phyloP scores from a whole-genome alignment of 169 alveolate species.

The Eimeria tenella region DNA sequence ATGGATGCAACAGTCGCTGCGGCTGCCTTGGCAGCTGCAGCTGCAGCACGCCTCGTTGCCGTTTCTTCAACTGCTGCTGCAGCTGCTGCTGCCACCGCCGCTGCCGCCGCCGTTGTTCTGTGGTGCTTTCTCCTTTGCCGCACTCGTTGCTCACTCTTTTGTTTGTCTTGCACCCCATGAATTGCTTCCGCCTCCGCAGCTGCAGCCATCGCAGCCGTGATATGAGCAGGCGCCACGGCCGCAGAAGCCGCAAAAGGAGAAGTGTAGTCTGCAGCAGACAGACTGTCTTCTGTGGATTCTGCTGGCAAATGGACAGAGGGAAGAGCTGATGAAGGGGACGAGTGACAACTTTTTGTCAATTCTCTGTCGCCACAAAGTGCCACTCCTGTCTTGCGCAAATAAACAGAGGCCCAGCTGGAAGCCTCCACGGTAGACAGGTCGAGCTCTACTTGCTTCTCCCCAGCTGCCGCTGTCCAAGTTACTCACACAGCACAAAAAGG shows the following conservation, averaged over 20 bases:
- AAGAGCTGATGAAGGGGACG: neutral
- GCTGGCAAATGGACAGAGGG: neutral
- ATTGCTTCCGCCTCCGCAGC: too few species aligned
- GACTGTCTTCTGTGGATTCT: neutral
- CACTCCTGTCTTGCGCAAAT: neutral
- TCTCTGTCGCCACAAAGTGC: slow-evolving; percentile 1
- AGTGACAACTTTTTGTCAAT: neutral
- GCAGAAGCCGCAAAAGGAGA: neutral
- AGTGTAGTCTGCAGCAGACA: neutral
- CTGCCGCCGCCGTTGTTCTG: neutral
- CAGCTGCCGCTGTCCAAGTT: neutral
- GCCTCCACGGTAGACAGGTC: slow-evolving; percentile 8
- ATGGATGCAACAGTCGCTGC: neutral
- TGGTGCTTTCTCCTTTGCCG: neutral
- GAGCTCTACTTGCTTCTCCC: neutral
- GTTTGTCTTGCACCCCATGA: too few species aligned
- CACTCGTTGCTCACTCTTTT: neutral
- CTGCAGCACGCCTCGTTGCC: neutral
- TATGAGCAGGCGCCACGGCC: neutral
- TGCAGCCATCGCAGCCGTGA: too few species aligned
- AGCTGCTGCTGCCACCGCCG: slow-evolving; percentile 13
- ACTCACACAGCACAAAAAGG: neutral
- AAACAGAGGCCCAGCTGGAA: neutral
- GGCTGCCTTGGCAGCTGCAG: neutral
- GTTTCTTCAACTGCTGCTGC: neutral